phyloP scores from a whole-genome alignment of 257 asterid species.

The Plantago major region DNA sequence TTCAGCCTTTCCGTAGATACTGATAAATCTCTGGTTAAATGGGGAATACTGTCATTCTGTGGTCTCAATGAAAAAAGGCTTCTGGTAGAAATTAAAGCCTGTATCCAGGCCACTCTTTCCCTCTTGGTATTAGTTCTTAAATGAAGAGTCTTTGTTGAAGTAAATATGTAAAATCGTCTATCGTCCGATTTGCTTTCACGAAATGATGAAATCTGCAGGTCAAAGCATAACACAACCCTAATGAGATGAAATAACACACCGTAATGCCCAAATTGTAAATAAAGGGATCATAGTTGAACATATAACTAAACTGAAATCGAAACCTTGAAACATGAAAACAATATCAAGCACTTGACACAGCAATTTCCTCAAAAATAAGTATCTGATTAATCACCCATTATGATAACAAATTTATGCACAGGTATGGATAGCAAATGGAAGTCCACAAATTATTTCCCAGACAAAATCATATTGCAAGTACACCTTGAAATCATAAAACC shows the following conservation, averaged over 20 bases:
- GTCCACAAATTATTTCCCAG: neutral
- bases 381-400: neutral
- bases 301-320: neutral
- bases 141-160: conserved; percentile 91
- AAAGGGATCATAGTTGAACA: neutral
- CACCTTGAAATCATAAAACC: neutral
- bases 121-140: conserved; percentile 65
- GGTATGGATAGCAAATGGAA: neutral
- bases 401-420: neutral
- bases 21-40: conserved; percentile 59
- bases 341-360: neutral
- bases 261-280: no score
- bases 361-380: no score
- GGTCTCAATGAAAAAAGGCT: conserved; percentile 57
- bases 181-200: conserved; percentile 93
- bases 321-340: neutral
- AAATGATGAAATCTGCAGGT: conserved; percentile 73
- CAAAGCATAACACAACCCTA: neutral
- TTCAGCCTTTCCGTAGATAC: conserved; percentile 75
- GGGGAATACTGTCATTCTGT: conserved; percentile 44
- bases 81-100: conserved; percentile 66
- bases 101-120: conserved; percentile 85
- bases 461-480: neutral
- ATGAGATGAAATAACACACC: neutral
- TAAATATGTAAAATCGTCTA: conserved; percentile 82